Conservation (phyloP, 1,284 basidiomycete species). For the Ceratobasidium sp. region DNA sequence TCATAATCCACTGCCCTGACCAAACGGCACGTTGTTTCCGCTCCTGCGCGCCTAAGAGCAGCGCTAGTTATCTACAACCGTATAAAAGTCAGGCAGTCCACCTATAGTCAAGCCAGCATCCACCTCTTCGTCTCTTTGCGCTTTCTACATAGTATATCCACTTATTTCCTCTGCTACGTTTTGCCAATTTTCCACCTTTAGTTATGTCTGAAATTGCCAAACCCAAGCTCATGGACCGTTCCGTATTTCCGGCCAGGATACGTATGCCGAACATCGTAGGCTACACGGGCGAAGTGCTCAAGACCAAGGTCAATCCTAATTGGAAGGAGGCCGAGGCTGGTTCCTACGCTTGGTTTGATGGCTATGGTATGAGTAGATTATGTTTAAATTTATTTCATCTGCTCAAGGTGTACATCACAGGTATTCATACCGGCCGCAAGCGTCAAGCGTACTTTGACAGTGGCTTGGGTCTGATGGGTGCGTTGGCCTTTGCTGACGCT, state of each 20-base stretch:
- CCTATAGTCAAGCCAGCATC: not conserved
- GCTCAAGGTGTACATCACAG: not conserved
- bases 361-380: slow-evolving; percentile 27
- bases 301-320: slow-evolving; percentile 47
- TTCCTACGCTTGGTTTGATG: slow-evolving; percentile 47
- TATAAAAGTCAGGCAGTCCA: not conserved
- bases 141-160: slow-evolving; percentile 6
- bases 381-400: too few species aligned
- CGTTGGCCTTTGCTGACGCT: slow-evolving; percentile 63
- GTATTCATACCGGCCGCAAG: slow-evolving; percentile 38
- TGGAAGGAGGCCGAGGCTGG: slow-evolving; percentile 42
- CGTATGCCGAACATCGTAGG: slow-evolving; percentile 47
- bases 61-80: not conserved
- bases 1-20: too few species aligned
- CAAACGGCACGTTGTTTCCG: too few species aligned
- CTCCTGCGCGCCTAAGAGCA: not conserved
- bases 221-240: slow-evolving; percentile 34
- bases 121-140: not conserved
- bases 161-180: not conserved
- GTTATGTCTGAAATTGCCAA: slow-evolving; percentile 3
- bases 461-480: slow-evolving; percentile 62
- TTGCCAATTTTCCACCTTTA: too few species aligned
- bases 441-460: slow-evolving; percentile 40
- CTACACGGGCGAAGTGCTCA: slow-evolving; percentile 43
- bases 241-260: slow-evolving; percentile 8